phyloP scores from a whole-genome alignment of 2,329 filamentous ascomycete genomes.

The Calonectria pseudoturangicola region DNA sequence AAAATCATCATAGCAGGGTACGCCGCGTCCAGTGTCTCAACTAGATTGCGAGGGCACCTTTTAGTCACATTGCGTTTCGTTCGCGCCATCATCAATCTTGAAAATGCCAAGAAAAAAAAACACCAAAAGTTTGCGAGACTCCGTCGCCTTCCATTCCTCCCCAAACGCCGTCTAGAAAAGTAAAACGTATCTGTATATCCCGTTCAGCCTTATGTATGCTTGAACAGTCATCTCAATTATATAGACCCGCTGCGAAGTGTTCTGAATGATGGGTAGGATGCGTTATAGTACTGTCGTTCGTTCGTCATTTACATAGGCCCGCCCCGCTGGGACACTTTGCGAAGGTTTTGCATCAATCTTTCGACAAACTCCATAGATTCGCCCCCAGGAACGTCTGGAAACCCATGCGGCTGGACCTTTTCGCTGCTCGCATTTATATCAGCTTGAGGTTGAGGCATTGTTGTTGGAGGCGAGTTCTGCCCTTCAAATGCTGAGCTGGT shows the following conservation, averaged over 20 bases:
- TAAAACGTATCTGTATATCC: constrained; percentile 35
- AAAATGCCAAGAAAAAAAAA: constrained; percentile 20
- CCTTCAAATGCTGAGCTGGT: background rate
- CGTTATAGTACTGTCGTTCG: constrained; percentile 15
- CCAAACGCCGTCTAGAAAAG: constrained; percentile 38
- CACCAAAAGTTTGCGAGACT: constrained; percentile 14
- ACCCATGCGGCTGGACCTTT: constrained; percentile 54
- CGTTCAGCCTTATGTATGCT: background rate
- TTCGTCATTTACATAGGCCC: constrained; percentile 26
- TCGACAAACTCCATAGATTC: constrained; percentile 71
- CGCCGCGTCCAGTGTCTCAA: constrained; percentile 31
- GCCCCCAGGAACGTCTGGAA: constrained; percentile 64
- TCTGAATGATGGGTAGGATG: background rate
- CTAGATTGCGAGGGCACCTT: constrained; percentile 32
- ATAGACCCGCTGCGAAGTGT: constrained; percentile 23
- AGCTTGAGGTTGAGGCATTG: background rate
- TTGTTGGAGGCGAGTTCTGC: background rate
- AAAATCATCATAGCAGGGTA: constrained; percentile 40
- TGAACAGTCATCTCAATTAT: constrained; percentile 22
- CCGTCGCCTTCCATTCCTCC: constrained; percentile 20
- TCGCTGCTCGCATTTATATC: constrained; percentile 4
- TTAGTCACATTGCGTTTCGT: constrained; percentile 31
- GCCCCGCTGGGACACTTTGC: constrained; percentile 60
- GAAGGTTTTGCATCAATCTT: constrained; percentile 71
- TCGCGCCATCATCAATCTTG: constrained; percentile 22